phyloP scores from a whole-genome alignment of 371 early-diverging fungal species.

The Apophysomyces elegans region DNA sequence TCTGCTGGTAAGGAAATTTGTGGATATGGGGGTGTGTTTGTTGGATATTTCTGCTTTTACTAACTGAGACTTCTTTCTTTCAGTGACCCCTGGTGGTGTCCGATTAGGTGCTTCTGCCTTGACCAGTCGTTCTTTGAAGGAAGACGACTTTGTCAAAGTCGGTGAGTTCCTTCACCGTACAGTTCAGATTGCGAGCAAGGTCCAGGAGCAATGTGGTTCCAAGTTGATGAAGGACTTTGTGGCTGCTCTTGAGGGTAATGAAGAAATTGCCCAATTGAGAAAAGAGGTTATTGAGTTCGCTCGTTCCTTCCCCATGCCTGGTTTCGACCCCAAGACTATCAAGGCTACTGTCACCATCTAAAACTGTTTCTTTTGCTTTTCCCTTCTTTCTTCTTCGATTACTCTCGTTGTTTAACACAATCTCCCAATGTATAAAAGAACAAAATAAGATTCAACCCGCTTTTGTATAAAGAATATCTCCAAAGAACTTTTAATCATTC shows the following conservation, averaged over 20 bases:
- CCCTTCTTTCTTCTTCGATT: conserved; percentile 6
- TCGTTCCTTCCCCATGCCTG: conserved; percentile 91
- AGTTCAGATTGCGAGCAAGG: conserved; percentile 86
- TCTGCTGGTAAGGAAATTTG: conserved; percentile 52
- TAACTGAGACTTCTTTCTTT: background rate
- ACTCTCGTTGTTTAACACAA: conserved; percentile 5
- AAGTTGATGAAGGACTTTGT: conserved; percentile 97
- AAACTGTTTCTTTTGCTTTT: conserved; percentile 17
- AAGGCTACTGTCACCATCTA: conserved; percentile 52
- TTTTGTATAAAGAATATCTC: background rate
- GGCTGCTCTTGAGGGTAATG: conserved; percentile 67
- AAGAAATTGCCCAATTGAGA: conserved; percentile 77
- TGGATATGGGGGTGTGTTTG: background rate
- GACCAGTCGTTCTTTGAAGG: conserved; percentile 90
- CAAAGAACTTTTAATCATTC: too few species aligned
- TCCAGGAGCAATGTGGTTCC: conserved; percentile 78
- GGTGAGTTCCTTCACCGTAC: conserved; percentile 88
- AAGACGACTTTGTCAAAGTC: conserved; percentile 84
- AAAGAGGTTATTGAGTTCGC: conserved; percentile 94
- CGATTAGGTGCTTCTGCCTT: conserved; percentile 91
- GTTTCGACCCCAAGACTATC: conserved; percentile 57
- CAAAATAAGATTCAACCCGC: background rate
- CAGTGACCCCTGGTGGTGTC: conserved; percentile 85
- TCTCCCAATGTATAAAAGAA: background rate
- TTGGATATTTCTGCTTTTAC: background rate